Percentiles rank a stretch among this genome's conserved stretches.
These are phyloP conservation scores for Pilaira anomala DNA, from an alignment of 192 early-diverging fungal genomes.

Conservation along the genomic window DNA sequence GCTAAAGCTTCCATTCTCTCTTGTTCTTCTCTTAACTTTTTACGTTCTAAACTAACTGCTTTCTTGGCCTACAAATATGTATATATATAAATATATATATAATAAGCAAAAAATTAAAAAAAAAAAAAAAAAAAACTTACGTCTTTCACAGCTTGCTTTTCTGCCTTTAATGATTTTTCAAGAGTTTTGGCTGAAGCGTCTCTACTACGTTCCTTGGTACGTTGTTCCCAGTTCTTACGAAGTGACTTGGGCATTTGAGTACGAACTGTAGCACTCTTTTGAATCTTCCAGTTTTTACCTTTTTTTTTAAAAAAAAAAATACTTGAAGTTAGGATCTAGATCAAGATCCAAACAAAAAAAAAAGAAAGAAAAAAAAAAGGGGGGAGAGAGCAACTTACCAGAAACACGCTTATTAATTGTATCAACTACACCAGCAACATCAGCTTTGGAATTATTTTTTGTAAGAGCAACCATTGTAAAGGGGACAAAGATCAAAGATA, in stretches of 20 bases:
- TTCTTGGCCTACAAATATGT: conserved; percentile 22
- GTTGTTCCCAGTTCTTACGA: conserved; percentile 48
- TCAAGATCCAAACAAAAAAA: background rate
- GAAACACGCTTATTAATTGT: conserved; percentile 39
- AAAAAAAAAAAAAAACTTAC: conserved; percentile 29
- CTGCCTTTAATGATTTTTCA: conserved; percentile 51
- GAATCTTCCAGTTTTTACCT: conserved; percentile 42
- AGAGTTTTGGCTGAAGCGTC: conserved; percentile 44
- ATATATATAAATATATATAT: background rate
- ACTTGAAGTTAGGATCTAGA: background rate
- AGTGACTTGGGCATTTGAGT: conserved; percentile 33
- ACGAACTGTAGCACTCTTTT: conserved; percentile 32
- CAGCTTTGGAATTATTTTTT: conserved; percentile 2
- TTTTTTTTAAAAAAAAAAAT: too few species aligned
- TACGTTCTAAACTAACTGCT: conserved; percentile 38
- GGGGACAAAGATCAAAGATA: background rate
- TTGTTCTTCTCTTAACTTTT: conserved; percentile 46
- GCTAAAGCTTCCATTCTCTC: conserved; percentile 48
- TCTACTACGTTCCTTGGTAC: conserved; percentile 46
- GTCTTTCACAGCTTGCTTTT: conserved; percentile 49
- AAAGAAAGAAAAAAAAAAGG: background rate
- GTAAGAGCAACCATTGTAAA: conserved; percentile 4
- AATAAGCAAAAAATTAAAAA: background rate
- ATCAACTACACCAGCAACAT: conserved; percentile 35
- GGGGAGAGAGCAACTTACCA: conserved; percentile 22